Conservation (phyloP, 2,329 filamentous ascomycete species). For the Penicillium sp. region DNA sequence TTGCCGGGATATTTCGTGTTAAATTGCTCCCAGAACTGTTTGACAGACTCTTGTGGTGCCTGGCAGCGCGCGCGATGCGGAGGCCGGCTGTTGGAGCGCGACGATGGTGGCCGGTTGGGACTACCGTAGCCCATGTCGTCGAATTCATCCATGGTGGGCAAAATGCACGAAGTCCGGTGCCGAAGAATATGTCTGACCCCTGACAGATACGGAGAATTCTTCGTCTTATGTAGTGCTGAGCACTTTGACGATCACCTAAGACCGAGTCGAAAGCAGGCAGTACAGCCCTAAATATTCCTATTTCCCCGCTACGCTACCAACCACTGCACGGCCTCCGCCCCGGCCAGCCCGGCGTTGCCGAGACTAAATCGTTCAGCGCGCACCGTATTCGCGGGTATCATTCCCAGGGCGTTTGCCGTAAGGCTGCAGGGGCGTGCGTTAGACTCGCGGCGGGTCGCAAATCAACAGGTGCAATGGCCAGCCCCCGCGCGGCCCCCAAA, state of each 20-base stretch:
- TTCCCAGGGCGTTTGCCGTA: conserved; percentile 9
- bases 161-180: background rate
- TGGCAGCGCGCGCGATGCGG: conserved; percentile 49
- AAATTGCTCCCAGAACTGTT: conserved; percentile 73
- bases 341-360: conserved; percentile 5
- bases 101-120: conserved; percentile 27
- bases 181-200: background rate
- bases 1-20: conserved; percentile 69
- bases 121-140: conserved; percentile 28
- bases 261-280: background rate
- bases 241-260: background rate
- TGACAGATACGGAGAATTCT: background rate
- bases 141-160: conserved; percentile 23
- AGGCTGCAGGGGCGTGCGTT: conserved; percentile 26
- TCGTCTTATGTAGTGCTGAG: background rate
- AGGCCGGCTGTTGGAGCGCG: conserved; percentile 33
- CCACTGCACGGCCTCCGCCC: conserved; percentile 6
- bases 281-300: background rate
- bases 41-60: conserved; percentile 65
- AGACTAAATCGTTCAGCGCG: conserved; percentile 4
- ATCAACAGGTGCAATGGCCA: conserved; percentile 9
- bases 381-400: conserved; percentile 5
- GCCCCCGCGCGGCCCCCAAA: conserved; percentile 17
- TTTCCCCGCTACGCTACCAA: background rate
- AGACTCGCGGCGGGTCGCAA: conserved; percentile 10